Percentiles rank a stretch among this genome's conserved stretches.
Evolutionary conservation across 2,329 filamentous ascomycete species (phyloP).

Genomic region (Oidium heveae): DNA sequence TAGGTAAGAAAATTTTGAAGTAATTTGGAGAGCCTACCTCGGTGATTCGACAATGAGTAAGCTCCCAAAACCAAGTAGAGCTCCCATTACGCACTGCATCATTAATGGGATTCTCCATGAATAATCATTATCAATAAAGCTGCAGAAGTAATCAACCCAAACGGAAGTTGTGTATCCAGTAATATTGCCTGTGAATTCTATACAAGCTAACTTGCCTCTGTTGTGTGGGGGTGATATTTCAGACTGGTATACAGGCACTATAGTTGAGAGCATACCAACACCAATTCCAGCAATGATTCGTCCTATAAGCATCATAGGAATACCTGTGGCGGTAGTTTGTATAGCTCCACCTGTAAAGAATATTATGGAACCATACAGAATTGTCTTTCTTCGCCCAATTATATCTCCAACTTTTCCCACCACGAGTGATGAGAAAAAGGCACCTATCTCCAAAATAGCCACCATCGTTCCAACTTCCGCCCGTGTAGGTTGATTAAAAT

Average conservation of each 20-base stretch:
- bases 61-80: conserved; percentile 60
- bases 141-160: conserved; percentile 97
- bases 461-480: conserved; percentile 93
- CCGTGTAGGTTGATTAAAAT: conserved; percentile 70
- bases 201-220: conserved; percentile 82
- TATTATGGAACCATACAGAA: conserved; percentile 76
- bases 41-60: conserved; percentile 91
- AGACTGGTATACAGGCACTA: conserved; percentile 81
- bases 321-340: conserved; percentile 57
- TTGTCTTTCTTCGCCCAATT: conserved; percentile 69
- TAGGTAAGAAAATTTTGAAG: background rate
- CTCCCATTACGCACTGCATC: conserved; percentile 89
- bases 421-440: conserved; percentile 65
- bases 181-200: conserved; percentile 95
- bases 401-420: conserved; percentile 81
- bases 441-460: conserved; percentile 82
- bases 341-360: conserved; percentile 67
- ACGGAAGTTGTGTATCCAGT: conserved; percentile 87
- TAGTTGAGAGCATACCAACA: conserved; percentile 72
- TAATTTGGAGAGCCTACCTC: conserved; percentile 25
- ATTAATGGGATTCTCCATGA: conserved; percentile 78
- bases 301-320: conserved; percentile 73
- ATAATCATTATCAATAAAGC: conserved; percentile 59
- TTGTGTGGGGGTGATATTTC: conserved; percentile 94
- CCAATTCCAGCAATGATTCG: conserved; percentile 67